A percentile compares a stretch with the other conserved stretches of the same genome.
phyloP scores from a whole-genome alignment of 169 alveolate genomes.

The Plasmodium reichenowi region DNA sequence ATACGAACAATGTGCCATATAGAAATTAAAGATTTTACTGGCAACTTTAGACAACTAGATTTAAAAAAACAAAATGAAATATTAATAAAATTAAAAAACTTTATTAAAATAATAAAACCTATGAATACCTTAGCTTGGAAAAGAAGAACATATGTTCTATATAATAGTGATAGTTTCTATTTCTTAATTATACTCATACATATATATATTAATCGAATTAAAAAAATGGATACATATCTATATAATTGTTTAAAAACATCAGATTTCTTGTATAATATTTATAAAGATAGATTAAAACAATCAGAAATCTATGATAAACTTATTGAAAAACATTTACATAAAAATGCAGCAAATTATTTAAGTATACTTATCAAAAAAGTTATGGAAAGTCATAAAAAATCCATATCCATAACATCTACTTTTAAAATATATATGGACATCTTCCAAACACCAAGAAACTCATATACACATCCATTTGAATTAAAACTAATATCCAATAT shows the following conservation, averaged over 20 bases:
- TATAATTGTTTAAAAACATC: conserved; percentile 63
- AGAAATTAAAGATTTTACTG: conserved; percentile 58
- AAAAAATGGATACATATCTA: conserved; percentile 63
- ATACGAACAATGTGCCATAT: conserved; percentile 70
- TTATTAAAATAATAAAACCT: conserved; percentile 47
- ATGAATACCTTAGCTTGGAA: conserved; percentile 53
- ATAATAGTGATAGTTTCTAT: conserved; percentile 54
- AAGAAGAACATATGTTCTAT: conserved; percentile 54
- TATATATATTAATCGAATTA: conserved; percentile 44
- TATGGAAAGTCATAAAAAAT: conserved; percentile 67
- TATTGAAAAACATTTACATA: conserved; percentile 57
- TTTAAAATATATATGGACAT: conserved; percentile 43
- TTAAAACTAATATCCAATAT: conserved; percentile 24
- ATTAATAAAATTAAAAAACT: conserved; percentile 26
- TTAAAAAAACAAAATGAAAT: conserved; percentile 66
- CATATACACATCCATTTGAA: conserved; percentile 58
- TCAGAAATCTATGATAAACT: conserved; percentile 61
- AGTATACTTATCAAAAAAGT: conserved; percentile 58
- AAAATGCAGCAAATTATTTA: conserved; percentile 68
- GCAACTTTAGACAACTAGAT: conserved; percentile 67
- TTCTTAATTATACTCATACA: conserved; percentile 45
- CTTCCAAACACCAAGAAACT: conserved; percentile 39
- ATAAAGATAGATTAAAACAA: conserved; percentile 59
- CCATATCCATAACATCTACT: conserved; percentile 10
- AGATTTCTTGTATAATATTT: conserved; percentile 40